These are phyloP conservation scores for Brasenia schreberi DNA, from an alignment of 164 flowering plant genomes.

Conservation along the genomic window DNA sequence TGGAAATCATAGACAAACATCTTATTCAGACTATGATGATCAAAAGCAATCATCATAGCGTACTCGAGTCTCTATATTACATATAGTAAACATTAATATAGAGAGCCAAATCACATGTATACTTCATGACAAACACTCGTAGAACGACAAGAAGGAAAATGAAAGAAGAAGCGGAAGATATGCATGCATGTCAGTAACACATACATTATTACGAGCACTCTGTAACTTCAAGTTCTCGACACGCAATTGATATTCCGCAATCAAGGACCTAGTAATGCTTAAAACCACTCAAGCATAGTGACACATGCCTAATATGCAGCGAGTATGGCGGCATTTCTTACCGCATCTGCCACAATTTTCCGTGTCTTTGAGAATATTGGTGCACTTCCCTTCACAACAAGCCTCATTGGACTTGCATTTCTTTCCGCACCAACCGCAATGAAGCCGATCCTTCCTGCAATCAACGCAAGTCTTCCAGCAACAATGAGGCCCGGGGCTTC, in stretches of 20 bases:
- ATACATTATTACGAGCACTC: too few species aligned
- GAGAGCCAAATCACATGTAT: too few species aligned
- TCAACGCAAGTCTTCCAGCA: slow-evolving; percentile 22
- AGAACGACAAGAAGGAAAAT: not conserved
- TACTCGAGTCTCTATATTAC: too few species aligned
- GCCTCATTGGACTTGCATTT: slow-evolving; percentile 17
- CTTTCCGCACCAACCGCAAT: slow-evolving; percentile 25
- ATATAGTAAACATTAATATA: too few species aligned
- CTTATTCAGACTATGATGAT: too few species aligned
- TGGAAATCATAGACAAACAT: too few species aligned
- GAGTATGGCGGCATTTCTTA: slow-evolving; percentile 15
- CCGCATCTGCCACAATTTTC: slow-evolving; percentile 22
- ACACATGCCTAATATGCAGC: slow-evolving; percentile 22
- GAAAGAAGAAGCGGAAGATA: not conserved
- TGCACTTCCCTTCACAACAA: slow-evolving; percentile 25
- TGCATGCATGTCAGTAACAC: not conserved
- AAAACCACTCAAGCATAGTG: slow-evolving; percentile 11
- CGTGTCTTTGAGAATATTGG: slow-evolving; percentile 10
- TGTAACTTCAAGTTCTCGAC: too few species aligned
- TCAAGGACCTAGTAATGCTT: not conserved
- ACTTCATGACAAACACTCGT: not conserved
- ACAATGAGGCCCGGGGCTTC: slow-evolving; percentile 21
- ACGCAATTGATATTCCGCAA: not conserved
- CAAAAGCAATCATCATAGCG: too few species aligned
- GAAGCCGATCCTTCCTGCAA: slow-evolving; percentile 10